Evolutionary conservation across 2,329 filamentous ascomycete genomes (phyloP), one percentile per base, ranked within the genome.

Genomic region (Penicillium sp.): DNA sequence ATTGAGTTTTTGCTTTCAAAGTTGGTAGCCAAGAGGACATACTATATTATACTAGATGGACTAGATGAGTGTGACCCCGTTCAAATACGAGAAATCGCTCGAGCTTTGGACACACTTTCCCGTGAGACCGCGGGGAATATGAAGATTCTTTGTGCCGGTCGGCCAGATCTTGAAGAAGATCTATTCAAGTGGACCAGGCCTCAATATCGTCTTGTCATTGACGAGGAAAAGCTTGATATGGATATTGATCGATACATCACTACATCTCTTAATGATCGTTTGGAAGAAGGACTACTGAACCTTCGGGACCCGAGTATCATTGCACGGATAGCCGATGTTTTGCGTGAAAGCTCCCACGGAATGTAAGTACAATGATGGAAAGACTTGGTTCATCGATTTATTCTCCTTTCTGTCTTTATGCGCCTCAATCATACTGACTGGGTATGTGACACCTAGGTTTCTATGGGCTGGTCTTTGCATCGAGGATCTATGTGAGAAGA

Each of bases 141-240:
- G 40, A 58, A 58, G 28, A 36, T 62, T 16, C 44, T 64, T 47
- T 65, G 49, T 40, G 52, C 60, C 4, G 56, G 63, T 23, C 56
- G 56, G 11, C 61, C 58, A 9, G 63, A 54, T 23, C 34, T 63
- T 19, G 52, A 36, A 18, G 33, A 36, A 18, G 33, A 36, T 16
- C n/a, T 36, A 36, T 36, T 36, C 33, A 36, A 18, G 16, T 18
- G 33, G 33, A 36, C 33, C n/a, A 16, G 5, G 33, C 33, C 33
- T 16, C n/a, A 36, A 6, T 36, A 36, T 36, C 33, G 33, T 18
- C 33, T 36, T 18, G 5, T 36, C 14, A 36, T 36, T 14, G 33
- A 36, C 5, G n/a, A 36, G 18, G 14, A 16, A 36, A 36, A 36
- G 5, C 33, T 36, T 18, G n/a, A 10, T 18, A 10, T 18, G 5